Evolutionary conservation across 2,329 filamentous ascomycete genomes (phyloP).

Genomic region (Teratosphaeria nubilosa): DNA sequence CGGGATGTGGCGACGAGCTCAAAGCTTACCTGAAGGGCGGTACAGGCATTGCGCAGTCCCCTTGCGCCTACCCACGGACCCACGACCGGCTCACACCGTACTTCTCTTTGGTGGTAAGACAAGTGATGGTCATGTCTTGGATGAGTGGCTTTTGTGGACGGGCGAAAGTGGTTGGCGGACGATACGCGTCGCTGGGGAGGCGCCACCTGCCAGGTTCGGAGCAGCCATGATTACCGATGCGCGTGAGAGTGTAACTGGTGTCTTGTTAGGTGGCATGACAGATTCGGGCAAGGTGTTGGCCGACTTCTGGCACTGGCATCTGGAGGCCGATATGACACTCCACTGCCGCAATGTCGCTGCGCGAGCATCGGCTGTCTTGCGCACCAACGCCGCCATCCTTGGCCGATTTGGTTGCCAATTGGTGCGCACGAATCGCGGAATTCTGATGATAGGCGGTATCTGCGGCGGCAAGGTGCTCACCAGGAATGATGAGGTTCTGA

Average conservation of each 20-base stretch:
- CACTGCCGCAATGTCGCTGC: conserved; percentile 16
- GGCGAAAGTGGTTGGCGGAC: conserved; percentile 42
- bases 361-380: conserved; percentile 16
- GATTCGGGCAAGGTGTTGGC: conserved; percentile 52
- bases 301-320: conserved; percentile 55
- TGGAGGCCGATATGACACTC: conserved; percentile 30
- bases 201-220: conserved; percentile 46
- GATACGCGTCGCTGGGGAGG: conserved; percentile 22
- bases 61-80: conserved; percentile 26
- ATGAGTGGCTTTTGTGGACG: conserved; percentile 37
- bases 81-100: conserved; percentile 26
- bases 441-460: conserved; percentile 46
- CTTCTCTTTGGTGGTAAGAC: conserved; percentile 39
- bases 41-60: conserved; percentile 63
- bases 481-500: conserved; percentile 45
- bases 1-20: conserved; percentile 52
- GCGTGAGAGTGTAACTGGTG: conserved; percentile 38
- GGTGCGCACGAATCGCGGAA: conserved; percentile 33
- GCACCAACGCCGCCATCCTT: conserved; percentile 19
- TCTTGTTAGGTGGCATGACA: conserved; percentile 64
- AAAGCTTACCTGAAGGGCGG: conserved; percentile 58
- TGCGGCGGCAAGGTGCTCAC: conserved; percentile 33
- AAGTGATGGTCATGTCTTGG: conserved; percentile 31
- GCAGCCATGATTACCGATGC: conserved; percentile 40
- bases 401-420: conserved; percentile 44